Base-by-base conservation (phyloP, 768 basidiomycete species). In the Lactarius akahatsu region DNA sequence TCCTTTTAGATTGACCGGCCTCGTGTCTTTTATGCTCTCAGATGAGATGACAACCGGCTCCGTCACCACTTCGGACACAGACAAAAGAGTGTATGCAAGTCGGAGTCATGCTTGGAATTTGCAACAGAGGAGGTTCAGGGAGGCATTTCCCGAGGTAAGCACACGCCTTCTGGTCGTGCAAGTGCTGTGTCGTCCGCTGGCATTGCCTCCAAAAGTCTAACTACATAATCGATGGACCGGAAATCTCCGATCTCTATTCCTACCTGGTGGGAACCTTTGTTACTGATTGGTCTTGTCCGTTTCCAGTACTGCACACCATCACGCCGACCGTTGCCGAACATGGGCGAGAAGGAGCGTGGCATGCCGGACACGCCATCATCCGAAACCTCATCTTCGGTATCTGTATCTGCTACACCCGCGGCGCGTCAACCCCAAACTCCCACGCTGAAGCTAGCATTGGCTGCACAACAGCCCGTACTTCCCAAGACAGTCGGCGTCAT, bases 11-110 rank as follows among this genome's bases (percentile, higher is more conserved):
- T 82, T 96, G 71, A 98, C 95, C 7, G 97, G 97, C 23, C 82
- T 98, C 23, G 79, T 96, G 57, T 94, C 91, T 4, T 97, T 97
- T 79, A 96, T 96, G 95, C 81, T 96, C 58, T 88, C 91, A 0
- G 93, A 97, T 71, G 95, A 97, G 77, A 94, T 98, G 85, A 98
- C 97, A 0, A 97, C 96, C 0, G 96, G 96, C 11, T 93, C 92
- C 1, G 86, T 96, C 36, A 91, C 85, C 8, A 89, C 92, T 1
- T 84, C 87, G 16, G 89, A 91, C 50, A 79, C 82, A 6, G 90
- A 98, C 72, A 96, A 94, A 78, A 85, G 84, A 43, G 75, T 79
- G 0, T 88, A 94, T 67, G 95, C 96, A 0, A 77, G 80, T 6
- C 83, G 86, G 60, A 94, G 91, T 73, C 96, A 99, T 76, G 77